Evolutionary conservation across 192 early-diverging fungal species (phyloP), one percentile per base, ranked within the genome.

Genomic region (Irineochytrium annulatum): DNA sequence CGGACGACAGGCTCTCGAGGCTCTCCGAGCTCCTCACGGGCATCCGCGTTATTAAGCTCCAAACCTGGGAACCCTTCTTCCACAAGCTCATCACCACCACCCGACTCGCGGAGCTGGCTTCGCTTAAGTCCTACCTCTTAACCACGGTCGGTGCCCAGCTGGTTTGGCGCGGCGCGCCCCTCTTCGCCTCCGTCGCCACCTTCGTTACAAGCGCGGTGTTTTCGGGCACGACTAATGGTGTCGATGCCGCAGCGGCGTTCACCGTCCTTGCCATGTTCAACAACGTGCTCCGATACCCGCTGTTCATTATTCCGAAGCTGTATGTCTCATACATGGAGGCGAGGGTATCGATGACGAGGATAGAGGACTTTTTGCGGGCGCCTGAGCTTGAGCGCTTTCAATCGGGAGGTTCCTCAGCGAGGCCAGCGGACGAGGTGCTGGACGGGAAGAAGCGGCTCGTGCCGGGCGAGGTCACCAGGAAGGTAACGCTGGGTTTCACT

Each of bases 181-280:
- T 85, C 19, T 53, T 84, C 17, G 80, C 76, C 0, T 77, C 78
- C 0, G 67, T 74, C 0, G 62, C 69, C 3, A 83, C 83, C 0
- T 85, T 85, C 64, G 29, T 70, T 1, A 69, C 70, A 46, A 72
- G 70, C 34, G 77, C 82, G 29, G 6, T 48, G 16, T 43, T 37
- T 8, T 52, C 28, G 26, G 75, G 75, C 32, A 11, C 75, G 3
- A 54, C 66, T 13, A 72, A 70, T 8, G 75, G 74, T 6, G 67
- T 95, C 28, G 90, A 83, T 0, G 75, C 82, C 24, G 69, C 80
- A 43, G 60, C 87, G 33, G 84, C 88, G 0, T 86, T 86, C 63
- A 79, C 79, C 1, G 70, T 66, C 20, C 71, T 86, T 34, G 78
- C 80, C 0, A 57, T 86, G 13, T 86, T 84, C 68, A 75, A 77